A percentile compares a stretch with the other conserved stretches of the same genome.
These are phyloP conservation scores for Pelargonium myrrhifolium DNA, from an alignment of 441 rosid species.

Conservation along the genomic window DNA sequence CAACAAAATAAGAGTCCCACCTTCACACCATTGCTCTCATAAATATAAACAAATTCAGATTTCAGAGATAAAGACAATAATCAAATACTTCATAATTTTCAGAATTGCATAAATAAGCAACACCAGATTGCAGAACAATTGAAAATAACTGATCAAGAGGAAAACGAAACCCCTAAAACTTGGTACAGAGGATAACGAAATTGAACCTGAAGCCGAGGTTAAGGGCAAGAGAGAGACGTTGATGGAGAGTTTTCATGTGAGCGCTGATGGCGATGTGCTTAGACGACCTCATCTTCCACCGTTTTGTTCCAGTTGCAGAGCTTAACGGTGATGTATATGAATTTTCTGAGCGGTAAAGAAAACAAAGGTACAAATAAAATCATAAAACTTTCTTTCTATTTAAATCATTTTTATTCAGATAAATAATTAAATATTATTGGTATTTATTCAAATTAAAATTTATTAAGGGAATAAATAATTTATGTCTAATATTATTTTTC, in stretches of 20 bases:
- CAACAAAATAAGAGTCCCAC: no score
- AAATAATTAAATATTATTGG: no score
- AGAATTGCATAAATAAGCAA: not conserved
- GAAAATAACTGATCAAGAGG: not conserved
- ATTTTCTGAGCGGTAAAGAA: conserved; percentile 3
- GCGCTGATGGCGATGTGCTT: not conserved
- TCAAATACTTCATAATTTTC: not conserved
- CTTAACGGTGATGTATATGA: not conserved
- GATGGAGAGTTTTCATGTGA: conserved; percentile 4
- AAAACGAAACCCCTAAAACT: not conserved
- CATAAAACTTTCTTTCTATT: no score
- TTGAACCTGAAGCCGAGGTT: conserved; percentile 4
- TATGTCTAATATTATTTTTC: no score
- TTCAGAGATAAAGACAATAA: no score
- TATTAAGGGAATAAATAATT: no score
- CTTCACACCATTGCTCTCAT: no score
- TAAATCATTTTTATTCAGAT: no score
- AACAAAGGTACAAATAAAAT: not conserved
- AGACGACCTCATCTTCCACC: conserved; percentile 1
- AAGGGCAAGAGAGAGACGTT: not conserved
- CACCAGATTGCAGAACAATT: not conserved
- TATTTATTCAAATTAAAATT: no score
- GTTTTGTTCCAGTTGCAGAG: not conserved
- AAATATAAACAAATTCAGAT: no score
- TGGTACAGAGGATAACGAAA: not conserved